Evolutionary conservation across 257 asterid species (phyloP).

Genomic region (Przewalskia tangutica): DNA sequence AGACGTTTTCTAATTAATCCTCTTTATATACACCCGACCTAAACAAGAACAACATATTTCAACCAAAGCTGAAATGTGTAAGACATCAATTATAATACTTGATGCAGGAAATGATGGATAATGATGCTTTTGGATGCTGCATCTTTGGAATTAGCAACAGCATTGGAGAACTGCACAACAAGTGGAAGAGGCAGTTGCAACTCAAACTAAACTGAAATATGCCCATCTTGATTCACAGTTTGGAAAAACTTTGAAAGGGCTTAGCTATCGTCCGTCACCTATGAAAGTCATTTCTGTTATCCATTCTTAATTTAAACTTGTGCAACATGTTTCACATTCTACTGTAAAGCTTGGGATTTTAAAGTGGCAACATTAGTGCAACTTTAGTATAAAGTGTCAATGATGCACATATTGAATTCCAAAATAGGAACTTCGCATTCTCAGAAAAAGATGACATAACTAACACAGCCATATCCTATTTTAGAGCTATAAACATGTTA

Average conservation of each 20-base stretch:
- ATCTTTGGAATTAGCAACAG: conserved; percentile 36
- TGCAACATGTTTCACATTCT: background rate
- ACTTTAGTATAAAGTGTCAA: background rate
- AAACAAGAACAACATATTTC: background rate
- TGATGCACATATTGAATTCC: conserved; percentile 1
- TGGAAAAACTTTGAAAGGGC: background rate
- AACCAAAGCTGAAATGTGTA: background rate
- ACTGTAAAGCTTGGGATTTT: background rate
- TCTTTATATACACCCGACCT: background rate
- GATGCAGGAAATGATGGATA: conserved; percentile 46
- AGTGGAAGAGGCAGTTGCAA: conserved; percentile 64
- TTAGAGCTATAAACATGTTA: conserved; percentile 20
- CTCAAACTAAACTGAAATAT: conserved; percentile 29
- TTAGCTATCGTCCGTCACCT: background rate
- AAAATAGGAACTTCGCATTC: background rate
- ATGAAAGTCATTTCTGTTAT: background rate
- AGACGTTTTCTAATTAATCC: background rate
- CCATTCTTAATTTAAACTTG: background rate
- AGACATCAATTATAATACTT: background rate
- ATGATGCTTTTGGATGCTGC: conserved; percentile 41
- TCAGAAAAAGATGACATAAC: background rate
- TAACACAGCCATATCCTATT: background rate
- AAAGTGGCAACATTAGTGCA: background rate
- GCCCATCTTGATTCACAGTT: background rate
- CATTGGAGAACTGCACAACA: conserved; percentile 30